These are phyloP conservation scores for Tanacetum coccineum DNA, from an alignment of 129 eudicot species.

Conservation along the genomic window DNA sequence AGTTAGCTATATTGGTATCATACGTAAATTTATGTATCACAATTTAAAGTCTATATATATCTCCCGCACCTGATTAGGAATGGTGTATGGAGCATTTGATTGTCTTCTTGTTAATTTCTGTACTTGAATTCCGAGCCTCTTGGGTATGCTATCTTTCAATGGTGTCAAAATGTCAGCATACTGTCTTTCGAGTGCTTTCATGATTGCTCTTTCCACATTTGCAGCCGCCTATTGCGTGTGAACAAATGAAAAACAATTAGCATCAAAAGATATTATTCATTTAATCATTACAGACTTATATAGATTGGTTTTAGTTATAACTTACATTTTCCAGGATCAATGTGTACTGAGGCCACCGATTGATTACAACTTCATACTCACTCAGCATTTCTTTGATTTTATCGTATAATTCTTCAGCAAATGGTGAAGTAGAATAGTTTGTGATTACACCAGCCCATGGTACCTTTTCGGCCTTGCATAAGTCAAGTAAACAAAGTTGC, in stretches of 20 bases:
- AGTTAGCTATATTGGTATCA: background rate
- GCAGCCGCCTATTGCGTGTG: slow-evolving; percentile 60
- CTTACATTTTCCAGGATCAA: slow-evolving; percentile 81
- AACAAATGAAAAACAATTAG: no score
- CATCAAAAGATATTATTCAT: no score
- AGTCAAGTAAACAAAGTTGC: slow-evolving; percentile 73
- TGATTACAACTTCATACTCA: slow-evolving; percentile 80
- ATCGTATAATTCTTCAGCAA: slow-evolving; percentile 77
- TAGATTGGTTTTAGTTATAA: background rate
- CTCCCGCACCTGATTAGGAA: slow-evolving; percentile 63
- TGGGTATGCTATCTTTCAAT: slow-evolving; percentile 76
- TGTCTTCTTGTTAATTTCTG: slow-evolving; percentile 87
- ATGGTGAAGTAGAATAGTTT: slow-evolving; percentile 84
- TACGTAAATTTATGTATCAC: background rate
- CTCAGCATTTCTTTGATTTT: slow-evolving; percentile 51
- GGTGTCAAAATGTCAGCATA: slow-evolving; percentile 86
- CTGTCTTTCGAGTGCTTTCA: slow-evolving; percentile 84
- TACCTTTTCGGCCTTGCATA: slow-evolving; percentile 89
- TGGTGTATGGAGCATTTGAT: slow-evolving; percentile 53
- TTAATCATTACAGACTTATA: no score
- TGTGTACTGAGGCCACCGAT: slow-evolving; percentile 87
- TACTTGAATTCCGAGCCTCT: slow-evolving; percentile 88
- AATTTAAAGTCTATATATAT: background rate
- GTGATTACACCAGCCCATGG: slow-evolving; percentile 82
- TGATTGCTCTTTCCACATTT: slow-evolving; percentile 78